Evolutionary conservation across 2,329 filamentous ascomycete species (phyloP).

Genomic region (Fusarium musae): DNA sequence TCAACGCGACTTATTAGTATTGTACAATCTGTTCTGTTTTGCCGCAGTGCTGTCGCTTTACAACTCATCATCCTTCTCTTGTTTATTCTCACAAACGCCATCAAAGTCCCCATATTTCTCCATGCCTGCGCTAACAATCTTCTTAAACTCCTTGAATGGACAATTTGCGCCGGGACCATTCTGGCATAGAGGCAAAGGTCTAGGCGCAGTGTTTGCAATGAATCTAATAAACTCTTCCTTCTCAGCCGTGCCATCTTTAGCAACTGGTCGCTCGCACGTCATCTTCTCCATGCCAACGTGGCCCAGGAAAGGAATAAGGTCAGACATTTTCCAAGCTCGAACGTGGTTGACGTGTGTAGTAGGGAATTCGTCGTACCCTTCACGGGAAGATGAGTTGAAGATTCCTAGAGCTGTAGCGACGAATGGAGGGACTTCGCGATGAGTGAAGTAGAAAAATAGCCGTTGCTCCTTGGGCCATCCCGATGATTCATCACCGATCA

Average conservation of each 20-base stretch:
- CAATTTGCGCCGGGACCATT: slow-evolving; percentile 37
- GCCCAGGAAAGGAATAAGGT: slow-evolving; percentile 36
- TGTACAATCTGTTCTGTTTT: background rate
- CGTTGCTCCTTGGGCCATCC: slow-evolving; percentile 37
- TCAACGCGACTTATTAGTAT: background rate
- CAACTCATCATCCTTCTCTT: slow-evolving; percentile 25
- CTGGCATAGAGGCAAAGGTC: slow-evolving; percentile 36
- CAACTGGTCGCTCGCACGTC: slow-evolving; percentile 21
- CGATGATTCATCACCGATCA: background rate
- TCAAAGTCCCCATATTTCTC: slow-evolving; percentile 40
- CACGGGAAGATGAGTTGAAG: slow-evolving; percentile 36
- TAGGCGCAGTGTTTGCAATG: slow-evolving; percentile 39
- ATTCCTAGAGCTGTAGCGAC: slow-evolving; percentile 39
- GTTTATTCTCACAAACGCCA: slow-evolving; percentile 31
- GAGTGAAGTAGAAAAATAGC: slow-evolving; percentile 39
- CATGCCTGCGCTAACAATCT: slow-evolving; percentile 32
- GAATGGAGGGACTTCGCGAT: slow-evolving; percentile 39
- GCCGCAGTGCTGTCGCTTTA: background rate
- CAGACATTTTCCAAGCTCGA: slow-evolving; percentile 42
- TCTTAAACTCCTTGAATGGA: slow-evolving; percentile 33
- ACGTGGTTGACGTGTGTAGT: slow-evolving; percentile 39
- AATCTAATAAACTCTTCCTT: slow-evolving; percentile 38
- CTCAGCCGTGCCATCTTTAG: background rate
- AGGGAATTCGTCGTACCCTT: slow-evolving; percentile 38
- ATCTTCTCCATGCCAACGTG: slow-evolving; percentile 44